phyloP scores from a whole-genome alignment of 495 filamentous ascomycete genomes.

The Platismatia glauca region DNA sequence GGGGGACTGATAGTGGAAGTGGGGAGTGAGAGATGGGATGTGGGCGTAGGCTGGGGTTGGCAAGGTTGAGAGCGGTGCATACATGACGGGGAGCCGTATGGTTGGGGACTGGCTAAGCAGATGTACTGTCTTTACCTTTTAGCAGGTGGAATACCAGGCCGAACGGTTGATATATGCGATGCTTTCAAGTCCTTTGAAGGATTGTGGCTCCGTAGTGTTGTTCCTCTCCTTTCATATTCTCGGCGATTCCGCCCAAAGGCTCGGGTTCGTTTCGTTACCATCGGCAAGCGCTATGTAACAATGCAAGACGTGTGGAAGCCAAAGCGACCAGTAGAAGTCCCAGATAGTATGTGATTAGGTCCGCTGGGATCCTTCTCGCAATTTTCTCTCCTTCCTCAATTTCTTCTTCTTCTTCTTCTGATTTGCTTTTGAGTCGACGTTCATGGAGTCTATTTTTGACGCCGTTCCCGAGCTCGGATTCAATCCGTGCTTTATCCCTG shows the following conservation, averaged over 20 bases:
- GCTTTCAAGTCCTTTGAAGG: background rate
- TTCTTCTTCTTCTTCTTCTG: background rate
- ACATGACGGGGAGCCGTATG: background rate
- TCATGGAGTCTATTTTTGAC: background rate
- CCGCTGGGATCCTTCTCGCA: no score
- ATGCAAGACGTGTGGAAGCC: no score
- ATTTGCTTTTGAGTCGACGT: background rate
- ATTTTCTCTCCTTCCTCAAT: no score
- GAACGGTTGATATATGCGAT: background rate
- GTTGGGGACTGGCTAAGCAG: background rate
- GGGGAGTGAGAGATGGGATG: background rate
- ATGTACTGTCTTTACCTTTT: background rate
- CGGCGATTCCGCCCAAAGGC: no score
- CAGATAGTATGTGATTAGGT: background rate
- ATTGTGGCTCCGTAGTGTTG: background rate
- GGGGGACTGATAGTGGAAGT: background rate
- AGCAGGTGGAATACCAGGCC: background rate
- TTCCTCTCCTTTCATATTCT: background rate
- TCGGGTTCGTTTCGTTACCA: no score
- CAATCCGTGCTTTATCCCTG: background rate
- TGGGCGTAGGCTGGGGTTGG: background rate
- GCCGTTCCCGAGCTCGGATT: background rate
- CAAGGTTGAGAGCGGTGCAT: background rate
- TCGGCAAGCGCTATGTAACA: no score
- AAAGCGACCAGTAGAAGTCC: no score